Evolutionary conservation across 371 early-diverging fungal genomes (phyloP), one percentile per base, ranked within the genome.

Genomic region (Circinella minor): DNA sequence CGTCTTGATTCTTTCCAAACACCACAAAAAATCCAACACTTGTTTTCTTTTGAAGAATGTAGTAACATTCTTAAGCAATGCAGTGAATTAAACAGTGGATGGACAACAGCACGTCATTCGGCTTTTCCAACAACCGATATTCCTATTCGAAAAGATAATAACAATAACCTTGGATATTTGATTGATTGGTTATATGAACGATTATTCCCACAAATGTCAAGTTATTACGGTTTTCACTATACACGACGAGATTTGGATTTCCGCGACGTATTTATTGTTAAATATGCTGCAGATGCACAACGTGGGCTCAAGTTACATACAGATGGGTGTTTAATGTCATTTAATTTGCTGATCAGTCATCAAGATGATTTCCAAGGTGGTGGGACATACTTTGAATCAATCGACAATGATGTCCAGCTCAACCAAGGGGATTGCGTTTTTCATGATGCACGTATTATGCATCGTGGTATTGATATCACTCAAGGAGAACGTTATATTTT

Each of bases 311-410:
- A 59, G 5, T 18, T 78, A 18, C 90, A 90, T 63, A 82, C 87
- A 18, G 90, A 90, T 62, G 90, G 90, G 0, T 87, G 90, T 55
- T 68, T 90, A 47, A 73, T 88, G 1, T 86, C 87, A 4, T 74
- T 90, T 48, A 90, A 86, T 11, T 61, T 89, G 3, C 77, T 90
- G 47, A 68, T 90, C 36, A 89, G 85, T 62, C 48, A 75, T 20
- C 68, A 74, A 8, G 49, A 61, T n/a, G 85, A 88, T n/a, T 90
- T 89, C 69, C 76, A 80, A 27, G 89, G 89, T 11, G 90, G 90
- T 39, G 90, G 90, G 6, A 90, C 89, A 14, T 78, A 68, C 13
- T 88, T 85, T 63, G 67, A 62, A 38, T 69, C 79, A 20, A 77
- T 82, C 4, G 72, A 81, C 11, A 13, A 68, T 3, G 70, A 72